These are phyloP conservation scores for Aspergillus egyptiacus DNA, from an alignment of 495 filamentous ascomycete genomes.

Conservation along the genomic window DNA sequence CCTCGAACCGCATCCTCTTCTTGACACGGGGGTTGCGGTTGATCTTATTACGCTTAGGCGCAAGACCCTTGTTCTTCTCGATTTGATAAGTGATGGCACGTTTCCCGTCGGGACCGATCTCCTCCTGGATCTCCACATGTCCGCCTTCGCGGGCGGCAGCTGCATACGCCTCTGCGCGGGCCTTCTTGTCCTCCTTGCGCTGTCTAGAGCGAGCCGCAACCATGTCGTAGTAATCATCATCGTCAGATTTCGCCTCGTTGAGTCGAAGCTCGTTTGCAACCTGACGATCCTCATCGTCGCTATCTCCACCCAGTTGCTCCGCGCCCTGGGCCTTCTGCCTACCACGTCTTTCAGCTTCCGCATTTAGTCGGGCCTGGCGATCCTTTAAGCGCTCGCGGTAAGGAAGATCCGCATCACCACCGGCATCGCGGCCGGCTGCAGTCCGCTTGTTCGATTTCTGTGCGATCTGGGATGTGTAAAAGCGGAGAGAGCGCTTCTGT, in stretches of 20 bases:
- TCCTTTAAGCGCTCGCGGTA: constrained; percentile 83
- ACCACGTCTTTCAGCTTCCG: constrained; percentile 79
- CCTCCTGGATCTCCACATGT: constrained; percentile 51
- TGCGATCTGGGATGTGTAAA: constrained; percentile 94
- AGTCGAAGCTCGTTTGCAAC: constrained; percentile 37
- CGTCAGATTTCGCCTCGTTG: constrained; percentile 36
- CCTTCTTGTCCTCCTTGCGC: constrained; percentile 70
- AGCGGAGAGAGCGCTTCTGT: constrained; percentile 82
- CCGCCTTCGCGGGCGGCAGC: constrained; percentile 51
- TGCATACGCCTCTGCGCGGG: constrained; percentile 46
- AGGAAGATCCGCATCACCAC: constrained; percentile 88
- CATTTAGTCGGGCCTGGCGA: constrained; percentile 74
- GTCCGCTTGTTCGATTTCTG: constrained; percentile 85
- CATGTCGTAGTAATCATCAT: constrained; percentile 88
- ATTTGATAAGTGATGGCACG: constrained; percentile 86
- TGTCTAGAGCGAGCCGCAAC: constrained; percentile 61
- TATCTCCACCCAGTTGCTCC: constrained; percentile 60
- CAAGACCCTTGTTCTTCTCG: constrained; percentile 93
- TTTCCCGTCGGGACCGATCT: constrained; percentile 69
- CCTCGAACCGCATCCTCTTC: constrained; percentile 90
- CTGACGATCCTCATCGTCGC: constrained; percentile 48
- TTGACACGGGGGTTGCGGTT: constrained; percentile 92
- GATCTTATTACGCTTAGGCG: constrained; percentile 84
- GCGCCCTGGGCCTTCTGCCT: constrained; percentile 55
- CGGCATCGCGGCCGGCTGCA: constrained; percentile 73